Base-by-base conservation (phyloP, 176 grass and related monocot genomes). In the Rhynchospora tenuis region DNA sequence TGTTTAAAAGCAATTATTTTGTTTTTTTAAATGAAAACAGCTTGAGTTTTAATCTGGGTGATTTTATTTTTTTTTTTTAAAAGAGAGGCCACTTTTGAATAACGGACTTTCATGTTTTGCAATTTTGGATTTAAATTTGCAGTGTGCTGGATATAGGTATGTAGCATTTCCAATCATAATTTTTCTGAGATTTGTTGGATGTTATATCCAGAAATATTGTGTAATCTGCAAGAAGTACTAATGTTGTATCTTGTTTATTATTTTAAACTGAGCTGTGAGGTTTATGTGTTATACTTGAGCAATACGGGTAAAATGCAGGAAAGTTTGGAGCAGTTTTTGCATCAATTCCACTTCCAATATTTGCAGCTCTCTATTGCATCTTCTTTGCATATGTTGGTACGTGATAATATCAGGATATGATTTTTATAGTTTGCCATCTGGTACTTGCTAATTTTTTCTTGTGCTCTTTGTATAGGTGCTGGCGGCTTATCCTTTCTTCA, bases 251-350 rank as follows among this genome's bases (percentile, higher is more conserved):
- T 46, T 26, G 20, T 15, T 9, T 50, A 51, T 82, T 50, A 28
- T 48, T 63, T 81, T 44, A 22, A 44, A 12, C 78, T 14, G 10
- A 42, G 33, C 33, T 15, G 17, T 44, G 56, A 59, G 29, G 17
- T 43, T 64, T 60, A 15, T 7, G 17, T 57, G 54, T 33, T 61
- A 76, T 50, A 57, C 15, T 78, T 78, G 20, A 70, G 33, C 66
- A 44, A 15, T 55, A 23, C 0, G 10, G 44, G 28, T 12, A 64
- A 62, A 82, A 69, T 73, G 43, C 93, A 99, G 97, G 97, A 63
- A 99, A 99, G 86, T 99, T 99, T 83, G 97, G 97, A 90, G 97
- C 97, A 77, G 91, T 99, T 47, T 99, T 99, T 74, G 97, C 97
- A 83, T 95, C 97, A 29, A 99, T 99, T 85, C 97, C 93, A 22